phyloP scores from a whole-genome alignment of 1,284 basidiomycete genomes.

The Anthracocystis panici-leucophaei region DNA sequence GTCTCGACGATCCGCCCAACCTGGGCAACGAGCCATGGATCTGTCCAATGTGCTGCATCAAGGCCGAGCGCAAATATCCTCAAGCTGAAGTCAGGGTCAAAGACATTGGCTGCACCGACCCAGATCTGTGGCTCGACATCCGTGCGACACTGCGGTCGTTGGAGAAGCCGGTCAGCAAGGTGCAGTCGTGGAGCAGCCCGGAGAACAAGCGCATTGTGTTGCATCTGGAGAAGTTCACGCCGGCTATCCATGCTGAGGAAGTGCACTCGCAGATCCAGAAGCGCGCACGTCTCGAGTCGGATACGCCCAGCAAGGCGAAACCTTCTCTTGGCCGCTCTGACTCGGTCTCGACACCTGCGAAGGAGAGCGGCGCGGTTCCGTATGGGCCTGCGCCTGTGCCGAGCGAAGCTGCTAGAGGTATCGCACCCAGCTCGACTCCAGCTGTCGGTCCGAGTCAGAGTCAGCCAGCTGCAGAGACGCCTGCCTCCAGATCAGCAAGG shows the following conservation, averaged over 20 bases:
- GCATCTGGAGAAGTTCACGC: conserved; percentile 64
- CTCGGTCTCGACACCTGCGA: conserved; percentile 33
- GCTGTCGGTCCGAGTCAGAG: conserved; percentile 4
- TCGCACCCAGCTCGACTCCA: conserved; percentile 16
- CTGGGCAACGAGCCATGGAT: conserved; percentile 60
- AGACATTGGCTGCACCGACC: conserved; percentile 54
- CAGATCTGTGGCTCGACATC: conserved; percentile 64
- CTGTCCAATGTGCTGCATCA: conserved; percentile 69
- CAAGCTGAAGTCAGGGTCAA: conserved; percentile 66
- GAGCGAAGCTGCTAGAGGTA: conserved; percentile 38
- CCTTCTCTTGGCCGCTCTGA: conserved; percentile 33
- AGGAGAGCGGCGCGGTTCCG: conserved; percentile 25
- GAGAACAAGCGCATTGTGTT: conserved; percentile 60
- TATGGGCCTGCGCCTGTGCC: conserved; percentile 37
- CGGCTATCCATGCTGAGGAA: conserved; percentile 58
- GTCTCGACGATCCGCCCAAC: conserved; percentile 55
- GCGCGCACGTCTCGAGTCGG: conserved; percentile 41
- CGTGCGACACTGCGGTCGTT: conserved; percentile 63
- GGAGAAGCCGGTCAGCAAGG: conserved; percentile 60
- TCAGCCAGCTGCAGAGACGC: conserved; percentile 14
- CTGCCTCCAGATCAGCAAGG: conserved; percentile 14
- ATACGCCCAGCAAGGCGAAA: conserved; percentile 38
- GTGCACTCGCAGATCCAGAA: conserved; percentile 43
- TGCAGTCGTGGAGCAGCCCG: conserved; percentile 57
- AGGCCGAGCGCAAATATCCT: conserved; percentile 65